Evolutionary conservation across 805 yeast genomes (phyloP).

Genomic region (Suhomyces kilbournensis): DNA sequence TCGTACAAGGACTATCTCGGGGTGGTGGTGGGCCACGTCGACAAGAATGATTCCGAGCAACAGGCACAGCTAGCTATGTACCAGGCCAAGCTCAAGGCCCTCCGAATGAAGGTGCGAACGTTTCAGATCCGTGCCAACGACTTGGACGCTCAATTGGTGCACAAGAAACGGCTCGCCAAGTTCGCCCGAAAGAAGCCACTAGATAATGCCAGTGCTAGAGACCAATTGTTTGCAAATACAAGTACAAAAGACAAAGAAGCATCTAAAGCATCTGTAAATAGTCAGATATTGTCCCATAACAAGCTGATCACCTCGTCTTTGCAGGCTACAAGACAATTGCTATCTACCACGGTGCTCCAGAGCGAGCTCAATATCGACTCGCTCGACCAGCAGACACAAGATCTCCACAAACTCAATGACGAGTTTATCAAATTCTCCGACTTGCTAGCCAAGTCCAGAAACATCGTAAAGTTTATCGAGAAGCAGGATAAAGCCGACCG

Average conservation of each 20-base stretch:
- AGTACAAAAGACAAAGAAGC: constrained; percentile 11
- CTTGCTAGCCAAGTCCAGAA: constrained; percentile 40
- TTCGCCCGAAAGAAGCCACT: constrained; percentile 9
- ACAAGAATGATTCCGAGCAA: background rate
- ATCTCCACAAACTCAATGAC: constrained; percentile 38
- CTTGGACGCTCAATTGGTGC: constrained; percentile 25
- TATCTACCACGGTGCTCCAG: constrained; percentile 49
- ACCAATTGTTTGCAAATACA: constrained; percentile 23
- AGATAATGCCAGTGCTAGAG: constrained; percentile 7
- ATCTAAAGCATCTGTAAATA: constrained; percentile 26
- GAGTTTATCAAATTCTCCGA: constrained; percentile 40
- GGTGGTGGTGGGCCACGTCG: constrained; percentile 12
- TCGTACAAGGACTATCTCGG: constrained; percentile 16
- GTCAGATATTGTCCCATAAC: constrained; percentile 46
- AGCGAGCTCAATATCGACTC: constrained; percentile 50
- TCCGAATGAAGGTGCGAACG: constrained; percentile 25
- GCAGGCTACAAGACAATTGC: constrained; percentile 46
- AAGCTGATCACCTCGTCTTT: constrained; percentile 45
- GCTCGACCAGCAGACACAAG: constrained; percentile 45
- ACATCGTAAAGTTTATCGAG: constrained; percentile 49
- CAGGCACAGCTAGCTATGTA: constrained; percentile 15
- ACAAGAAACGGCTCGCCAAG: constrained; percentile 29
- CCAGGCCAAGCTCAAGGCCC: constrained; percentile 15
- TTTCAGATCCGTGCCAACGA: constrained; percentile 27
- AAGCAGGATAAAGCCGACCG: constrained; percentile 50